phyloP scores from a whole-genome alignment of 805 yeast species.

The Yarrowia yakushimensis region DNA sequence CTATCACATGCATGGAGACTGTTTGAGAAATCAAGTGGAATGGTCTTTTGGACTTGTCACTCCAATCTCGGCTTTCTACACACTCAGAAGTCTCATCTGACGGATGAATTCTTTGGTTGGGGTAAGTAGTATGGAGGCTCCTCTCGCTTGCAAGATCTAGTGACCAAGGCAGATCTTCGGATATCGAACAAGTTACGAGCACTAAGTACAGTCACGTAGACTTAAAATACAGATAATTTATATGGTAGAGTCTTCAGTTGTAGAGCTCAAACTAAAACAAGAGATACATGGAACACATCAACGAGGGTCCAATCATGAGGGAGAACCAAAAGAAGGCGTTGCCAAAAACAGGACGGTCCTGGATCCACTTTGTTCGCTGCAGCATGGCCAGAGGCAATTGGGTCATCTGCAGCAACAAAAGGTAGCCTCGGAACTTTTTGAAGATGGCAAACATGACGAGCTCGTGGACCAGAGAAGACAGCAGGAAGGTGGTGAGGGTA shows the following conservation, averaged over 20 bases:
- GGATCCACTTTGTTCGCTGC: conserved; percentile 55
- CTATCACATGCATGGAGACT: no score
- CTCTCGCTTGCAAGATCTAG: no score
- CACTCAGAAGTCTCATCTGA: no score
- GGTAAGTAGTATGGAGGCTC: no score
- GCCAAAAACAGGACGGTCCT: conserved; percentile 58
- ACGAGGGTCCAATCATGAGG: conserved; percentile 81
- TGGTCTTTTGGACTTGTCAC: no score
- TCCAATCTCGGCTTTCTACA: no score
- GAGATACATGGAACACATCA: conserved; percentile 79
- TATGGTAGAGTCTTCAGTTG: background rate
- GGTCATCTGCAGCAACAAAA: conserved; percentile 75
- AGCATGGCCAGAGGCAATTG: conserved; percentile 78
- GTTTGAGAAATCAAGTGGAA: no score
- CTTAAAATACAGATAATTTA: no score
- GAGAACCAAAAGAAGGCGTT: conserved; percentile 90
- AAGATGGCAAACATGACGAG: conserved; percentile 88
- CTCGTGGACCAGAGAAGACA: conserved; percentile 85
- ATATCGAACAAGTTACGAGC: no score
- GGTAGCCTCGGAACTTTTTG: conserved; percentile 72
- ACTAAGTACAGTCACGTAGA: no score
- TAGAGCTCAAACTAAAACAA: conserved; percentile 48
- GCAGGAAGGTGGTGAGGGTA: conserved; percentile 53
- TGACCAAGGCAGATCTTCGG: no score
- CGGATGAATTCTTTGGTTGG: no score